These are phyloP conservation scores for Chlorella sorokiniana DNA, from an alignment of 139 green algal species.

Conservation along the genomic window DNA sequence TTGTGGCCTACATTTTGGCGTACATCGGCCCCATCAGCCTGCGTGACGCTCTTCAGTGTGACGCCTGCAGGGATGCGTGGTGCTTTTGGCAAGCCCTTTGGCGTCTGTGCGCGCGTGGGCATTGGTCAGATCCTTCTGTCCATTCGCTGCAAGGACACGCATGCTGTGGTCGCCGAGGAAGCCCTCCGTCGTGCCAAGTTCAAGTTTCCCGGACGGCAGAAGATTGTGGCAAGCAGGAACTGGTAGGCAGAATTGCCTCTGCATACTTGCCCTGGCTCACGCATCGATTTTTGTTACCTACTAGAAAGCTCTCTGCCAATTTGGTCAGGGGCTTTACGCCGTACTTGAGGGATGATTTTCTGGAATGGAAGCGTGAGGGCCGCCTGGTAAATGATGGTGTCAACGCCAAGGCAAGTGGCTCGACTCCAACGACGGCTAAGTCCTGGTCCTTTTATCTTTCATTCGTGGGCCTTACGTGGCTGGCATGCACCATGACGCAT, in stretches of 20 bases:
- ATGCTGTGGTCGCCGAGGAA: slow-evolving; percentile 84
- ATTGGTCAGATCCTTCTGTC: slow-evolving; percentile 99
- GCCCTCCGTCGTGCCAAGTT: slow-evolving; percentile 99
- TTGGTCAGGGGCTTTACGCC: slow-evolving; percentile 93
- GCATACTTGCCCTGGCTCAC: background rate
- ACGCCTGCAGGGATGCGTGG: slow-evolving; percentile 89
- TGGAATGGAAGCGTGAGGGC: slow-evolving; percentile 92
- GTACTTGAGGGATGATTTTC: slow-evolving; percentile 88
- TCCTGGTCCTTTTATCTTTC: background rate
- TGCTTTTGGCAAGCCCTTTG: slow-evolving; percentile 97
- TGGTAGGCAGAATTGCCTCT: slow-evolving; percentile 66
- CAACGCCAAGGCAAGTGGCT: slow-evolving; percentile 67
- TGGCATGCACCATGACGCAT: background rate
- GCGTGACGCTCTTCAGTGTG: background rate
- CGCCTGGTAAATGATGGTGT: slow-evolving; percentile 87
- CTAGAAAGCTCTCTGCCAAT: background rate
- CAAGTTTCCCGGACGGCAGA: slow-evolving; percentile 99
- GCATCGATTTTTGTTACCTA: too few species aligned
- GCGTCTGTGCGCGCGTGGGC: slow-evolving; percentile 86
- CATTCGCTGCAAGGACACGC: slow-evolving; percentile 93
- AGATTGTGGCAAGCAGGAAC: slow-evolving; percentile 94
- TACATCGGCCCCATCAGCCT: background rate
- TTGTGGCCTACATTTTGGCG: background rate
- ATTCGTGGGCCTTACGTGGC: background rate
- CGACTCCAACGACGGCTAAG: background rate